These are phyloP conservation scores for Bimuria novae-zelandiae DNA, from an alignment of 2,329 filamentous ascomycete species.

Conservation along the genomic window DNA sequence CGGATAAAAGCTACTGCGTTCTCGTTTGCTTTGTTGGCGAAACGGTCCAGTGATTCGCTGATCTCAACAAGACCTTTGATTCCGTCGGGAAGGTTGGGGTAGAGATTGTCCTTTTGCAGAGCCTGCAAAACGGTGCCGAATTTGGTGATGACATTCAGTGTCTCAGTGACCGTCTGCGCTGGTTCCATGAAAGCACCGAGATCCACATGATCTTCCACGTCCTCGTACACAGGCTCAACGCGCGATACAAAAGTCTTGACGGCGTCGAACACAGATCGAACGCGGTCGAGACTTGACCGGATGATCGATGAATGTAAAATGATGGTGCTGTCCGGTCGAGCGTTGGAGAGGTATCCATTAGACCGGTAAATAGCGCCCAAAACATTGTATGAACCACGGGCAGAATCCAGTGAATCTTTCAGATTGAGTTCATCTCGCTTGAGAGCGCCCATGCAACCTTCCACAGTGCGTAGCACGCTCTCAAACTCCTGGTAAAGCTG, in stretches of 20 bases:
- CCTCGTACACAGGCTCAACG: slow-evolving; percentile 9
- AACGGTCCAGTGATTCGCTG: slow-evolving; percentile 23
- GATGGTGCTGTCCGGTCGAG: slow-evolving; percentile 14
- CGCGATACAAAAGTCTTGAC: slow-evolving; percentile 4
- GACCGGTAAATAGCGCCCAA: not conserved
- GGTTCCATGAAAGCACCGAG: slow-evolving; percentile 3
- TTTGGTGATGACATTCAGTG: slow-evolving; percentile 26
- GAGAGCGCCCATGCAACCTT: slow-evolving; percentile 45
- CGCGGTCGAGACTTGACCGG: slow-evolving; percentile 12
- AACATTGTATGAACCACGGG: slow-evolving; percentile 59
- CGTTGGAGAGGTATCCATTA: not conserved
- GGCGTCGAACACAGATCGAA: slow-evolving; percentile 12
- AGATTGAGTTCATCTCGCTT: slow-evolving; percentile 83
- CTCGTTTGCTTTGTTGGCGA: slow-evolving; percentile 17
- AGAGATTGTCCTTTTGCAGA: slow-evolving; percentile 31
- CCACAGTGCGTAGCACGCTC: slow-evolving; percentile 7
- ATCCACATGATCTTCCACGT: slow-evolving; percentile 8
- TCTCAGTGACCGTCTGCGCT: slow-evolving; percentile 15
- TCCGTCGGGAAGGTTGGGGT: slow-evolving; percentile 29
- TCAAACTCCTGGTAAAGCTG: slow-evolving; percentile 51
- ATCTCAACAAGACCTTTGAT: slow-evolving; percentile 26
- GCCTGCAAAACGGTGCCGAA: slow-evolving; percentile 28
- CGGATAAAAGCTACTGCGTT: slow-evolving; percentile 23
- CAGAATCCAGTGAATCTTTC: slow-evolving; percentile 75
- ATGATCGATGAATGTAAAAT: slow-evolving; percentile 11